Conservation (phyloP, 768 basidiomycete genomes). For the Kondoa subrosea region DNA sequence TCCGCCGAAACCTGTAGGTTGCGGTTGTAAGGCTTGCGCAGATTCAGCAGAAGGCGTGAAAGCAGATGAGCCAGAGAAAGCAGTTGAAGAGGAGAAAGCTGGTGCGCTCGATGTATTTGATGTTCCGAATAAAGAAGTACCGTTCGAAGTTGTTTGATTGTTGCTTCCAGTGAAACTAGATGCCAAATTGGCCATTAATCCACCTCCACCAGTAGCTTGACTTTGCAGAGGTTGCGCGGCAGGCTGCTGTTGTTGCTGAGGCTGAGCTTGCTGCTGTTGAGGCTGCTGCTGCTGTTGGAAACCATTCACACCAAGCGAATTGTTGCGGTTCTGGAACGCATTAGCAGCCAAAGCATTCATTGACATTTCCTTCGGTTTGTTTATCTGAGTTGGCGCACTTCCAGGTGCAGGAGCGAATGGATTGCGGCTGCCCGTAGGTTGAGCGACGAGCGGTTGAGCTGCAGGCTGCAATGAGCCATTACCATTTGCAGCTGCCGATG, state of each 20-base stretch:
- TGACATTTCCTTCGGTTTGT: slow-evolving; percentile 60
- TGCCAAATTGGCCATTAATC: slow-evolving; percentile 17
- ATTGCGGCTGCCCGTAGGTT: slow-evolving; percentile 86
- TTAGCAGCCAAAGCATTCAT: slow-evolving; percentile 60
- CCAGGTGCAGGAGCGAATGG: slow-evolving; percentile 67
- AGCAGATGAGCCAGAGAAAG: background rate
- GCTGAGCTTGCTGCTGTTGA: slow-evolving; percentile 4
- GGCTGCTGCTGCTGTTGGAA: slow-evolving; percentile 13
- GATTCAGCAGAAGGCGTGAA: background rate
- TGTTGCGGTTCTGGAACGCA: slow-evolving; percentile 25
- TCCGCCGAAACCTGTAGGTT: slow-evolving; percentile 18
- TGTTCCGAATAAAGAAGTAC: slow-evolving; percentile 11
- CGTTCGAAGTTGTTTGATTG: slow-evolving; percentile 5
- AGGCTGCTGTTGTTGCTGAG: background rate
- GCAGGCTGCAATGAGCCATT: slow-evolving; percentile 44
- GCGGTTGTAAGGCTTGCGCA: slow-evolving; percentile 7
- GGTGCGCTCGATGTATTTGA: background rate
- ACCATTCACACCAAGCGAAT: slow-evolving; percentile 15
- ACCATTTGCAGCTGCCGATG: slow-evolving; percentile 23
- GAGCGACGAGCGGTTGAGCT: slow-evolving; percentile 45
- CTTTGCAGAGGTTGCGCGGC: background rate
- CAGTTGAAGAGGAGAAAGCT: slow-evolving; percentile 2
- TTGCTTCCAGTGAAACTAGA: slow-evolving; percentile 13
- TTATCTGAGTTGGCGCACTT: slow-evolving; percentile 36
- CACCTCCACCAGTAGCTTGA: slow-evolving; percentile 12